phyloP scores from a whole-genome alignment of 2,329 filamentous ascomycete species.

The Apiospora rasikravindrae region DNA sequence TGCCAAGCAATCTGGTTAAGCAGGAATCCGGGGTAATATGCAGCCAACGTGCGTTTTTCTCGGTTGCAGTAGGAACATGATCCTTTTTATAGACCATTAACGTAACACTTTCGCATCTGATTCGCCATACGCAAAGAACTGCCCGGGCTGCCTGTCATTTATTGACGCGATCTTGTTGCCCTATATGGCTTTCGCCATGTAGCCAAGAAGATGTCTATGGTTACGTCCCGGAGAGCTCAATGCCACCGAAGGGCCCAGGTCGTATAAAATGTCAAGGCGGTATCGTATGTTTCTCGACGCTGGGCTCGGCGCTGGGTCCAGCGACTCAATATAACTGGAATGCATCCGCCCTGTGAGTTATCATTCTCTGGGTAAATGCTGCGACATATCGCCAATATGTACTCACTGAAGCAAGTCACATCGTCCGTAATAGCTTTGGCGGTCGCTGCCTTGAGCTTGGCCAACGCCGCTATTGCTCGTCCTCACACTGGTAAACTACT shows the following conservation, averaged over 20 bases:
- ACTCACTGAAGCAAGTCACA: not conserved
- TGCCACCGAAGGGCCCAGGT: not conserved
- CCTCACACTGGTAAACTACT: not conserved
- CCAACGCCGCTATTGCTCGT: not conserved
- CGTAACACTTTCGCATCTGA: not conserved
- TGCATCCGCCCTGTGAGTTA: too few relatives aligned
- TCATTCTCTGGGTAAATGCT: not conserved
- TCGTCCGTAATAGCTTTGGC: not conserved
- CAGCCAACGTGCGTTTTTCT: not conserved
- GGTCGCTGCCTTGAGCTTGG: not conserved
- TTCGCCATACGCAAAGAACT: not conserved
- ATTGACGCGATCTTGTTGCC: not conserved
- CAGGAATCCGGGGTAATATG: constrained; percentile 6
- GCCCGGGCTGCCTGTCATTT: not conserved
- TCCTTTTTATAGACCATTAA: not conserved
- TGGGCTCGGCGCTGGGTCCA: not conserved
- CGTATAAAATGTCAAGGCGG: not conserved
- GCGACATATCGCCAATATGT: not conserved
- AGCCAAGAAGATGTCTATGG: not conserved
- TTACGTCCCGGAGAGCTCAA: not conserved
- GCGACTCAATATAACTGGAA: not conserved
- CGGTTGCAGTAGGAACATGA: not conserved
- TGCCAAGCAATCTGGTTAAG: constrained; percentile 15
- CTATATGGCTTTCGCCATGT: not conserved
- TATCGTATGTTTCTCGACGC: not conserved